Evolutionary conservation across 331 rosid species (phyloP), one percentile per base, ranked within the genome.

Genomic region (Pyracantha coccinea): DNA sequence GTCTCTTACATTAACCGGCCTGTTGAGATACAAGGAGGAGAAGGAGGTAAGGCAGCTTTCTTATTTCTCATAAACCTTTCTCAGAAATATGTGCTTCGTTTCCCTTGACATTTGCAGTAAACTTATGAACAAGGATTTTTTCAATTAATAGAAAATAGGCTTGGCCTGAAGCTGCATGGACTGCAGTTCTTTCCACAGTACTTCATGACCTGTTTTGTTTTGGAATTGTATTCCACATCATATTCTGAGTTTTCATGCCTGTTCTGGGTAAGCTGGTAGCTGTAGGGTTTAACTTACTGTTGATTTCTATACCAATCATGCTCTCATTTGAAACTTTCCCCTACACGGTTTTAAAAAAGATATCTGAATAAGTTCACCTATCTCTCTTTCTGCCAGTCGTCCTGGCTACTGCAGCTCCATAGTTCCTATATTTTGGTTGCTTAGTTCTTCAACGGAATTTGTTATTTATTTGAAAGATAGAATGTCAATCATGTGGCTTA

Each of bases 1-100:
- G 86, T 95, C 76, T 88, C 86, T 0, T 95, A 92, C 68, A 80
- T 92, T 80, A 95, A 92, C 75, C 93, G 88, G 35, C 97, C 96
- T 28, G 89, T 92, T 24, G 93, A 95, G 83, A 77, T 88, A 79
- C 85, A 75, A 27, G 88, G 75, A 68, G 97, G 87, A 84, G 88
- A 69, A 64, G 97, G 85, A 84, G 97, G 97, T 91, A 80, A 86
- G 87, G 73, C 73, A 32, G 9, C 64, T 66, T 38, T 38, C 35
- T n/a, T 54, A 6, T 69, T 69, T 45, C 54, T 35, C 32, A 17
- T 55, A 69, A 3, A 27, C 6, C 58, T 8, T 14, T 7, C 12
- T 16, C 28, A 41, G 44, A 28, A 52, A 69, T 20, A 28, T 32
- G 68, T 60, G 50, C 57, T 44, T 1, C 15, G 6, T 52, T 61